Percentiles rank a stretch among this genome's conserved stretches.
phyloP scores from a whole-genome alignment of 2,329 filamentous ascomycete species.

The Diatrype stigma region DNA sequence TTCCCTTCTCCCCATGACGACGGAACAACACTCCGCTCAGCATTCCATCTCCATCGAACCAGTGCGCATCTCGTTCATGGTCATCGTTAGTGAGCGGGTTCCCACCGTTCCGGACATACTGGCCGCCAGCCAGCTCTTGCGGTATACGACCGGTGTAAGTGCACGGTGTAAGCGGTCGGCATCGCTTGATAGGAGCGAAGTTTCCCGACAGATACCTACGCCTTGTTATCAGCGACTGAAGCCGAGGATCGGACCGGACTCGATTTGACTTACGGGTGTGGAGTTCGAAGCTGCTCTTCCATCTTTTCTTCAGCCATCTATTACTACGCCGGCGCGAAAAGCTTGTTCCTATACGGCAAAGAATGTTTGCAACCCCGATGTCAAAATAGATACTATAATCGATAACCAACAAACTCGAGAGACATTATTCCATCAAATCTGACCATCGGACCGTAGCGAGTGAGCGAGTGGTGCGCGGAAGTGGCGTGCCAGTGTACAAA shows the following conservation, averaged over 20 bases:
- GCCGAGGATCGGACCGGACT: not conserved
- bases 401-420: too few species aligned
- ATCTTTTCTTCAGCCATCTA: slow-evolving; percentile 7
- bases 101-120: slow-evolving; percentile 69
- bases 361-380: too few species aligned
- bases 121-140: slow-evolving; percentile 60
- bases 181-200: slow-evolving; percentile 61
- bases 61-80: slow-evolving; percentile 60
- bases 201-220: slow-evolving; percentile 60
- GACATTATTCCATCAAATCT: too few species aligned
- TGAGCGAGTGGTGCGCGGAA: not conserved
- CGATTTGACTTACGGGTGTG: slow-evolving; percentile 24
- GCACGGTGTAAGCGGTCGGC: slow-evolving; percentile 53
- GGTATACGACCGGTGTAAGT: slow-evolving; percentile 56
- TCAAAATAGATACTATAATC: too few species aligned
- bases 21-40: slow-evolving; percentile 62
- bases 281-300: slow-evolving; percentile 9
- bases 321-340: not conserved
- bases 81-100: slow-evolving; percentile 63
- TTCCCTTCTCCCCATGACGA: slow-evolving; percentile 30
- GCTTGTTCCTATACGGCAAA: too few species aligned
- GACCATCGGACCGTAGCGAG: not conserved
- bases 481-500: not conserved
- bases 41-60: slow-evolving; percentile 76
- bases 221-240: slow-evolving; percentile 1